Evolutionary conservation across 768 basidiomycete species (phyloP).

Genomic region (Russula olivacea): DNA sequence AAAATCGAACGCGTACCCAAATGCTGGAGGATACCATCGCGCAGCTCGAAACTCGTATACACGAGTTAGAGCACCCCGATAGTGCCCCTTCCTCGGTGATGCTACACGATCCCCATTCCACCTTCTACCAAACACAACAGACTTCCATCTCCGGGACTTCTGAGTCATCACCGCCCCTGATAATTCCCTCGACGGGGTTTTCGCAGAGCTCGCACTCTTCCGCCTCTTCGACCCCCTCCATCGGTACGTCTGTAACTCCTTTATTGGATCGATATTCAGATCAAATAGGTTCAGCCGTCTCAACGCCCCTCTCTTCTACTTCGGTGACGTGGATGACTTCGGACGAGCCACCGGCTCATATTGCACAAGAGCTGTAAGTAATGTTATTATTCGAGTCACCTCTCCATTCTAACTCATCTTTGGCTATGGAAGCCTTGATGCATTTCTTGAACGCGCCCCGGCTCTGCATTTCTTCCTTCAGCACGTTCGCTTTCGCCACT

Average conservation of each 20-base stretch:
- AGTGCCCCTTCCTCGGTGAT: constrained; percentile 12
- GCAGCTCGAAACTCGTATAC: constrained; percentile 48
- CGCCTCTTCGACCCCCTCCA: constrained; percentile 14
- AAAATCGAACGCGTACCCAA: constrained; percentile 51
- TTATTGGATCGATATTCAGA: not conserved
- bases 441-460: constrained; percentile 50
- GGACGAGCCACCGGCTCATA: constrained; percentile 19
- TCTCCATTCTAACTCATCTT: not conserved
- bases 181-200: not conserved
- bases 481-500: constrained; percentile 39
- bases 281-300: not conserved
- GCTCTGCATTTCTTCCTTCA: constrained; percentile 67
- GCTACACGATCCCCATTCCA: constrained; percentile 25
- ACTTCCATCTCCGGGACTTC: not conserved
- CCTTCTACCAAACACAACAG: constrained; percentile 7
- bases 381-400: not conserved
- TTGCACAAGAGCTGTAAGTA: constrained; percentile 21
- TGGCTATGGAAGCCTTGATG: constrained; percentile 41
- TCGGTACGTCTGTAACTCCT: not conserved
- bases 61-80: constrained; percentile 26
- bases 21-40: constrained; percentile 53
- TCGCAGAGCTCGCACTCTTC: constrained; percentile 15
- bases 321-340: constrained; percentile 6
- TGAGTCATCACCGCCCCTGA: not conserved
- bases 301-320: not conserved